These are phyloP conservation scores for Saccharomycopsis fermentans DNA, from an alignment of 805 yeast species.

Conservation along the genomic window DNA sequence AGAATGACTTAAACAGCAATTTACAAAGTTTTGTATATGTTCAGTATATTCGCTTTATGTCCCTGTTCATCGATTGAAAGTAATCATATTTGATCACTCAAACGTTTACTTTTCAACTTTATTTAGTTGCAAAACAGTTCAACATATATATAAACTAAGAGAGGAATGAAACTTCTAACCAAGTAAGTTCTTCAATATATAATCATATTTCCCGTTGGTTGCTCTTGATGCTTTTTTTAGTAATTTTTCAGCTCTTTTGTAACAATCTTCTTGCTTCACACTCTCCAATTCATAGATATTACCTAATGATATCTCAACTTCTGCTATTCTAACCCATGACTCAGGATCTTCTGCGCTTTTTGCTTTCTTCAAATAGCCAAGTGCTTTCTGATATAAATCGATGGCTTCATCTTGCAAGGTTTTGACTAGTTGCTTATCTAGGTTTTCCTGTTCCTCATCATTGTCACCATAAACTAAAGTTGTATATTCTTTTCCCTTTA, in stretches of 20 bases:
- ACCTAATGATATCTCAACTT: constrained; percentile 71
- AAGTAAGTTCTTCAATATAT: constrained; percentile 31
- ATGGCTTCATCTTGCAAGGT: constrained; percentile 43
- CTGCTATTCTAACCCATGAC: constrained; percentile 77
- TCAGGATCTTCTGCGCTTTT: constrained; percentile 68
- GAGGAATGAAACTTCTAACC: too few species aligned
- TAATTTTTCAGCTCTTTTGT: constrained; percentile 57
- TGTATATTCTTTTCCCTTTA: constrained; percentile 44
- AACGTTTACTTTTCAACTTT: too few species aligned
- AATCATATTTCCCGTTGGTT: constrained; percentile 64
- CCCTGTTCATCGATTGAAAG: too few species aligned
- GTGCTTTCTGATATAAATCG: constrained; percentile 40
- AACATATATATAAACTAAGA: too few species aligned
- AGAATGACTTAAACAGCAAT: too few species aligned
- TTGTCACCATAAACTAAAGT: constrained; percentile 50
- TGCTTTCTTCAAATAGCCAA: constrained; percentile 46
- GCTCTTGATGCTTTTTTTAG: constrained; percentile 68
- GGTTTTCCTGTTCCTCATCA: constrained; percentile 24
- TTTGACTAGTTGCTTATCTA: constrained; percentile 22
- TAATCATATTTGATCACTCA: too few species aligned
- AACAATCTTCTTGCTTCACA: constrained; percentile 55
- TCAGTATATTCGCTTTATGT: too few species aligned
- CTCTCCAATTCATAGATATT: constrained; percentile 60
- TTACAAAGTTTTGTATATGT: too few species aligned
- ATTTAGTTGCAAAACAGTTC: too few species aligned